phyloP scores from a whole-genome alignment of 805 yeast genomes.

The Metschnikowia matae region DNA sequence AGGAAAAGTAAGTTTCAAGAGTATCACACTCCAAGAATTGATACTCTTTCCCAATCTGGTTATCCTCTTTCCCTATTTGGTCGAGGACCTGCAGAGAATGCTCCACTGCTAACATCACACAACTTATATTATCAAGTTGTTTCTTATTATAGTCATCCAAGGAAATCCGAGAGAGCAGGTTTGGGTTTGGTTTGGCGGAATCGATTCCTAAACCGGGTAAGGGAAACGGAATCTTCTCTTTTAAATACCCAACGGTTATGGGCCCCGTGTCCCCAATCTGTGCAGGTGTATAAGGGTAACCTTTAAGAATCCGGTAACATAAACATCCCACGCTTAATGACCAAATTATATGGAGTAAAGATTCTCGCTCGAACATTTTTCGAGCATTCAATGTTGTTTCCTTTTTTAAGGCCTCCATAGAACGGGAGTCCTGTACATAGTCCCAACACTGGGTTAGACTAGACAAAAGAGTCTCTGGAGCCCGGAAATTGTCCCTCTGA shows the following conservation, averaged over 20 bases:
- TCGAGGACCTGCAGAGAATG: conserved; percentile 13
- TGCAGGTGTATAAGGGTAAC: conserved; percentile 19
- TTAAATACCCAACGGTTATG: background rate
- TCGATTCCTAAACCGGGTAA: background rate
- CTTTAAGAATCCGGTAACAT: conserved; percentile 16
- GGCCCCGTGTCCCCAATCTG: conserved; percentile 3
- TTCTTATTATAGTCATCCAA: background rate
- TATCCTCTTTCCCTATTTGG: conserved; percentile 5
- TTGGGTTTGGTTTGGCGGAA: background rate
- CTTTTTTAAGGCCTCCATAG: conserved; percentile 15
- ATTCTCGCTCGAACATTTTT: conserved; percentile 23
- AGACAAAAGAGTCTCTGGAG: conserved; percentile 12
- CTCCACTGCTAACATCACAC: conserved; percentile 13
- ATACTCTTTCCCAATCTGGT: conserved; percentile 5
- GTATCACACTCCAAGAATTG: conserved; percentile 1
- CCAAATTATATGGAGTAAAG: conserved; percentile 24
- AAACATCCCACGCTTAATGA: conserved; percentile 17
- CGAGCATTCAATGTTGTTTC: conserved; percentile 9
- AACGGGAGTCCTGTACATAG: conserved; percentile 18
- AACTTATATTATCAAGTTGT: conserved; percentile 8
- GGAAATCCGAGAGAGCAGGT: background rate
- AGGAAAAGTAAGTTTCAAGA: conserved; percentile 7
- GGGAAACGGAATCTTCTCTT: background rate
- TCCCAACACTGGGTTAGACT: conserved; percentile 19
- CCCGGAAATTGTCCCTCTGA: conserved; percentile 10